These are phyloP conservation scores for Diaporthe sp. DNA, from an alignment of 2,329 filamentous ascomycete species.

Conservation along the genomic window DNA sequence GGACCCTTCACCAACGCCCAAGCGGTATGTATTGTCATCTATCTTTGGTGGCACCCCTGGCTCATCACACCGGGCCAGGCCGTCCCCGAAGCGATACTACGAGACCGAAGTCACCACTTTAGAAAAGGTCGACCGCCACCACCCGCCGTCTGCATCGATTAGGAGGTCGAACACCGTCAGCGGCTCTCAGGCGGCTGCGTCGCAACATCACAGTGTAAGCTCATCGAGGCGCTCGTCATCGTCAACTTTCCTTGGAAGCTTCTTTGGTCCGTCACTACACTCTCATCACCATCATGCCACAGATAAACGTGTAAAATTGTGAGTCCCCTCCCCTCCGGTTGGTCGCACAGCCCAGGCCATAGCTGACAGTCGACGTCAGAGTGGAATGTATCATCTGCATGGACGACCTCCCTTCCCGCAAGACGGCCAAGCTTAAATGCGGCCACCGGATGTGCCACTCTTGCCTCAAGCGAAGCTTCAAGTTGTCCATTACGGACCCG, in stretches of 20 bases:
- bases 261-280: conserved; percentile 47
- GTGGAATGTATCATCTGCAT: conserved; percentile 81
- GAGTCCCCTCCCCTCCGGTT: conserved; percentile 38
- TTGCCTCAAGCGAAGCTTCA: conserved; percentile 83
- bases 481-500: conserved; percentile 81
- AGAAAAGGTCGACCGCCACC: conserved; percentile 45
- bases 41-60: conserved; percentile 20
- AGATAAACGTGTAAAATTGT: conserved; percentile 46
- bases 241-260: conserved; percentile 51
- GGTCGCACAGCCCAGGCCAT: conserved; percentile 31
- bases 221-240: conserved; percentile 55
- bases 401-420: conserved; percentile 74
- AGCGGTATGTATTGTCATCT: conserved; percentile 48
- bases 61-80: conserved; percentile 40
- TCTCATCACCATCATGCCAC: conserved; percentile 42
- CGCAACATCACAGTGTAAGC: conserved; percentile 51
- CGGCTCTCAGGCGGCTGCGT: conserved; percentile 52
- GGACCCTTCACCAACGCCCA: conserved; percentile 47
- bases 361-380: conserved; percentile 56
- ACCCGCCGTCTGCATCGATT: conserved; percentile 47
- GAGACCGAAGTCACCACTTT: conserved; percentile 50
- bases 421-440: conserved; percentile 80
- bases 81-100: conserved; percentile 45
- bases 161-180: conserved; percentile 52
- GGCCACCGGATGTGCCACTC: conserved; percentile 85